Conservation (phyloP, 306 rosid genomes). For the Cucumis melo region DNA sequence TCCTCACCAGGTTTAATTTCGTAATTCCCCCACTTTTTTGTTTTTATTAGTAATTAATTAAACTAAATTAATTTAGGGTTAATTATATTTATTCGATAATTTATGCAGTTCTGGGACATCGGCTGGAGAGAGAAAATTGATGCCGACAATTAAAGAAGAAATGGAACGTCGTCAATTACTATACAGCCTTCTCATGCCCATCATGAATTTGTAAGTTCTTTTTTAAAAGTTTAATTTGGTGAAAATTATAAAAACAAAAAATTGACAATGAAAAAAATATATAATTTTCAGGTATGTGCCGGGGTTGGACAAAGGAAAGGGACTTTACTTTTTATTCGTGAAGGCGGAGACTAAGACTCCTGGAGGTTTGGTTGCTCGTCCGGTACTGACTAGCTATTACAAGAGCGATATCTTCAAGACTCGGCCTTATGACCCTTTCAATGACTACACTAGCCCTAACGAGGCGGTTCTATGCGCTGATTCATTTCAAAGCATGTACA, state of each 20-base stretch:
- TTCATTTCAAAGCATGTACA: constrained; percentile 83
- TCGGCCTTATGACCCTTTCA: constrained; percentile 72
- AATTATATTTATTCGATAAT: not conserved
- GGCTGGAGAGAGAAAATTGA: constrained; percentile 80
- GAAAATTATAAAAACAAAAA: not conserved
- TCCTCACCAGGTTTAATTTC: constrained; percentile 54
- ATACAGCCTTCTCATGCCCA: constrained; percentile 81
- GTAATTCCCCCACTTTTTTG: not conserved
- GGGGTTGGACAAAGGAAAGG: constrained; percentile 81
- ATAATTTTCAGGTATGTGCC: constrained; percentile 42
- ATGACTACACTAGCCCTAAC: constrained; percentile 67
- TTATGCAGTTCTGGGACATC: constrained; percentile 84
- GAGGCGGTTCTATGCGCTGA: constrained; percentile 64
- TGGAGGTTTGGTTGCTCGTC: constrained; percentile 72
- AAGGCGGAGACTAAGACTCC: constrained; percentile 74
- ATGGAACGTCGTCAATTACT: constrained; percentile 66
- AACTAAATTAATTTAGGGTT: not conserved
- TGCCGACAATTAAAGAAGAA: constrained; percentile 71
- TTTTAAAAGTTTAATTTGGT: not conserved
- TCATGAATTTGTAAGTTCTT: constrained; percentile 51
- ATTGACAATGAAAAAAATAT: not conserved
- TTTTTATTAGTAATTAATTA: not conserved
- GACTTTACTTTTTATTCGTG: constrained; percentile 58
- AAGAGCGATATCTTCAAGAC: constrained; percentile 73
- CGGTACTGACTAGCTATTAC: constrained; percentile 83